Conservation (phyloP, 805 yeast genomes). For the Wickerhamiella cacticola region DNA sequence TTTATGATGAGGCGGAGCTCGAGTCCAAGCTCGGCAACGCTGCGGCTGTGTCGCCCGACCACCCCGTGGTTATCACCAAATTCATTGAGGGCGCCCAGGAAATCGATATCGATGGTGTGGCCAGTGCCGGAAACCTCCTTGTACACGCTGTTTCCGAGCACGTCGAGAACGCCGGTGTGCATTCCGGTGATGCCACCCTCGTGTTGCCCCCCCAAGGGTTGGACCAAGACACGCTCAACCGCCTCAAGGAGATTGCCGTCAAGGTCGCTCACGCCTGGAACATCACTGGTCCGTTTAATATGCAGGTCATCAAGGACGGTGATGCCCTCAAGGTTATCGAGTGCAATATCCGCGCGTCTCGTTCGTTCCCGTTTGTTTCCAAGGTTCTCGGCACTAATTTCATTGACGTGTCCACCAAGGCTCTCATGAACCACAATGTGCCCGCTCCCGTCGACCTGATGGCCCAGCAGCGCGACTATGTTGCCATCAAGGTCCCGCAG, state of each 20-base stretch:
- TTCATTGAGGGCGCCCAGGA: slow-evolving; percentile 94
- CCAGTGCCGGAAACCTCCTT: slow-evolving; percentile 71
- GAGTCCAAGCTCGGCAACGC: slow-evolving; percentile 76
- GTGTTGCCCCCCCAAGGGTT: slow-evolving; percentile 83
- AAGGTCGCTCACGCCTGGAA: slow-evolving; percentile 92
- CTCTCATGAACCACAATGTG: slow-evolving; percentile 55
- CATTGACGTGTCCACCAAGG: slow-evolving; percentile 87
- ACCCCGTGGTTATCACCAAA: slow-evolving; percentile 94
- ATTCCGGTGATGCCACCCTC: slow-evolving; percentile 96
- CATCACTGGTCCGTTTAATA: slow-evolving; percentile 95
- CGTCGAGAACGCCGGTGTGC: slow-evolving; percentile 97
- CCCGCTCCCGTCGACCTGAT: slow-evolving; percentile 81
- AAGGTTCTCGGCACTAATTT: slow-evolving; percentile 92
- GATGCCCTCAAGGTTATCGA: slow-evolving; percentile 95
- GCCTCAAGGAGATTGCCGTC: slow-evolving; percentile 79
- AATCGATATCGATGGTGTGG: slow-evolving; percentile 95
- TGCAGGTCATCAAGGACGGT: slow-evolving; percentile 94
- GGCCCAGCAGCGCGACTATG: slow-evolving; percentile 62
- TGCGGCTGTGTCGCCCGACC: slow-evolving; percentile 84
- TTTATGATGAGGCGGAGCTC: slow-evolving; percentile 64
- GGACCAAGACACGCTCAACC: slow-evolving; percentile 48
- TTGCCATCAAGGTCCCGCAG: slow-evolving; percentile 97
- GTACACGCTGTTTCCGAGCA: slow-evolving; percentile 97
- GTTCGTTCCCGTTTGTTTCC: slow-evolving; percentile 98
- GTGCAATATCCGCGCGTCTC: slow-evolving; percentile 96